Conservation (phyloP, 2,329 filamentous ascomycete genomes). For the Alternaria solani region DNA sequence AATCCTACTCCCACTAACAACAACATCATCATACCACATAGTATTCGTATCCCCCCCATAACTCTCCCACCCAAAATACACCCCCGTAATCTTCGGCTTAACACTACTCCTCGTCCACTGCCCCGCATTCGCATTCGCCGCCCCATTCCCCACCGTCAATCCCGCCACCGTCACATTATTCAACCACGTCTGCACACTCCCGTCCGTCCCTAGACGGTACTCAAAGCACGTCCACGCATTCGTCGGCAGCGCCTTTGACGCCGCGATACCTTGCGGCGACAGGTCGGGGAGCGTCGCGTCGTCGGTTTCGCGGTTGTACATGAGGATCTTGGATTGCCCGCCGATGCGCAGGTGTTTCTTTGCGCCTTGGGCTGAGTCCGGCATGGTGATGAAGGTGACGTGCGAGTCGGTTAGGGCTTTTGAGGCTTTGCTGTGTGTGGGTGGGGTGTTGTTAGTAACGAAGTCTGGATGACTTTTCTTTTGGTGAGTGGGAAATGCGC, state of each 20-base stretch:
- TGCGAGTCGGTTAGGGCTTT: slow-evolving; percentile 67
- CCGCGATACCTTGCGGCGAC: slow-evolving; percentile 65
- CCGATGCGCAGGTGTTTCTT: slow-evolving; percentile 70
- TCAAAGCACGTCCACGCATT: slow-evolving; percentile 67
- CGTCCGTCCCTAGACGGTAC: slow-evolving; percentile 66
- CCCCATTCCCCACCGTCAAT: slow-evolving; percentile 59
- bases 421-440: slow-evolving; percentile 59
- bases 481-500: background rate
- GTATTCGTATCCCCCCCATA: slow-evolving; percentile 69
- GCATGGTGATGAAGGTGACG: slow-evolving; percentile 71
- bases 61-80: slow-evolving; percentile 71
- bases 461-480: background rate
- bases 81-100: slow-evolving; percentile 62
- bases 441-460: background rate
- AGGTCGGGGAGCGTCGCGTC: slow-evolving; percentile 69
- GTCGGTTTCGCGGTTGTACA: slow-evolving; percentile 71
- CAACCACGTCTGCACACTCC: slow-evolving; percentile 68
- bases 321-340: slow-evolving; percentile 67
- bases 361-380: slow-evolving; percentile 63
- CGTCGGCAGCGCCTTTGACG: slow-evolving; percentile 61
- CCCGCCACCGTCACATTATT: slow-evolving; percentile 62
- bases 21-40: slow-evolving; percentile 70
- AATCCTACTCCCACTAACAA: slow-evolving; percentile 57
- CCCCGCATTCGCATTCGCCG: slow-evolving; percentile 60
- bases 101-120: slow-evolving; percentile 62